phyloP scores from a whole-genome alignment of 257 asterid genomes.

The Linaria vulgaris region DNA sequence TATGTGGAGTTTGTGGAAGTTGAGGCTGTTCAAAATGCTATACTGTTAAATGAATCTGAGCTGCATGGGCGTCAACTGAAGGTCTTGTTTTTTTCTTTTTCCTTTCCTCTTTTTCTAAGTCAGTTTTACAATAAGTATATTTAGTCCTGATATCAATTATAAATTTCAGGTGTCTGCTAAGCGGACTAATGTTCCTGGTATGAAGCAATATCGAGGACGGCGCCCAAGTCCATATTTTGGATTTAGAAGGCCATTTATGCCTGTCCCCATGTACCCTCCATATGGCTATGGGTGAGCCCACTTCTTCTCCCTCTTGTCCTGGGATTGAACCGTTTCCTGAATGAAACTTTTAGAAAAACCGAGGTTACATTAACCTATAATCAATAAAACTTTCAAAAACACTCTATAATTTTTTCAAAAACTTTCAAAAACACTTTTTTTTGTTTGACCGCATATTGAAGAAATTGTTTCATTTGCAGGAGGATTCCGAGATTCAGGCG shows the following conservation, averaged over 20 bases:
- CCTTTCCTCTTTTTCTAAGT: too few relatives aligned
- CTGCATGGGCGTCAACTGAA: constrained; percentile 54
- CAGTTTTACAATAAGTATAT: background rate
- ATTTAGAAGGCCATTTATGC: constrained; percentile 51
- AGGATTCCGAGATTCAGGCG: constrained; percentile 68
- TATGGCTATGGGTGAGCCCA: constrained; percentile 56
- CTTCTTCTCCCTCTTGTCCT: constrained; percentile 1
- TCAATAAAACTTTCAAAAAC: too few relatives aligned
- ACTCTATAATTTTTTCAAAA: too few relatives aligned
- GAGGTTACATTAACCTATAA: too few relatives aligned
- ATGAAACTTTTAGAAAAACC: background rate
- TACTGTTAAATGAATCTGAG: constrained; percentile 49
- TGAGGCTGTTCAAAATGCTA: constrained; percentile 53
- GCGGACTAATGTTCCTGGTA: constrained; percentile 63
- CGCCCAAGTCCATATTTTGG: constrained; percentile 59
- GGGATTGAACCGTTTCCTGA: background rate
- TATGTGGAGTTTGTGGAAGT: constrained; percentile 53
- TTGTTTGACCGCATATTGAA: background rate
- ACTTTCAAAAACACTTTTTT: background rate
- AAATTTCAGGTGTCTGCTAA: constrained; percentile 53
- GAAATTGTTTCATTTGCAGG: constrained; percentile 36
- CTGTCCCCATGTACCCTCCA: constrained; percentile 48
- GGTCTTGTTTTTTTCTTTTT: constrained; percentile 19
- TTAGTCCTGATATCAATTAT: background rate
- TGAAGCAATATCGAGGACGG: constrained; percentile 60